phyloP scores from a whole-genome alignment of 2,329 filamentous ascomycete species.

The Trichoderma sp. region DNA sequence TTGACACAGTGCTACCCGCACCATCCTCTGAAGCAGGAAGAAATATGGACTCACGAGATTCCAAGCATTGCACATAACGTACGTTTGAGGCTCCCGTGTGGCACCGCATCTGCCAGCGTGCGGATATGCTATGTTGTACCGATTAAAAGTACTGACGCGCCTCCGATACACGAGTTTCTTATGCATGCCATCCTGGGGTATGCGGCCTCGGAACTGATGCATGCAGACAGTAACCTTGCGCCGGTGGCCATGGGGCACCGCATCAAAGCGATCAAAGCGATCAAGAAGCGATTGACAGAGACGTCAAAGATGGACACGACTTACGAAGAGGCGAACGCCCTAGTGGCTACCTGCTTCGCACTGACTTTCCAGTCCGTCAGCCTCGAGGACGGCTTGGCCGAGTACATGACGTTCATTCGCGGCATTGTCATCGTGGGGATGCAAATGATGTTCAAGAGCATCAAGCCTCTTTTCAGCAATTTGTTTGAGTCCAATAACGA shows the following conservation, averaged over 20 bases:
- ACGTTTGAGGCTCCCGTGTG: slow-evolving; percentile 29
- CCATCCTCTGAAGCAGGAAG: slow-evolving; percentile 64
- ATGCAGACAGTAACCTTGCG: slow-evolving; percentile 51
- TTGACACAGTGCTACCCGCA: slow-evolving; percentile 62
- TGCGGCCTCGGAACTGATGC: slow-evolving; percentile 65
- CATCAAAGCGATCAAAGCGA: slow-evolving; percentile 63
- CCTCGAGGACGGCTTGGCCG: slow-evolving; percentile 59
- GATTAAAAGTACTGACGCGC: not conserved
- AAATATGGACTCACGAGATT: slow-evolving; percentile 67
- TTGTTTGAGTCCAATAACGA: slow-evolving; percentile 45
- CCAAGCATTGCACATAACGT: slow-evolving; percentile 68
- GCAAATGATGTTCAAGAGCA: slow-evolving; percentile 53
- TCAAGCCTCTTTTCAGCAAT: slow-evolving; percentile 53
- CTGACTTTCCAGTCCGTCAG: slow-evolving; percentile 60
- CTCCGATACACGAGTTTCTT: slow-evolving; percentile 58
- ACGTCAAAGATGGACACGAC: slow-evolving; percentile 43
- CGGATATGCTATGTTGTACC: not conserved
- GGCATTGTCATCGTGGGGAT: slow-evolving; percentile 57
- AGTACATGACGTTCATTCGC: slow-evolving; percentile 62
- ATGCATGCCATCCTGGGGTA: slow-evolving; percentile 72
- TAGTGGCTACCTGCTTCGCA: slow-evolving; percentile 60
- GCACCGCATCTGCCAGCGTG: not conserved
- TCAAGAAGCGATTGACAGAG: slow-evolving; percentile 56
- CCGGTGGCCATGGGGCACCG: slow-evolving; percentile 64
- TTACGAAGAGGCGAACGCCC: slow-evolving; percentile 58